phyloP scores from a whole-genome alignment of 768 basidiomycete species.

The Leccinum fibrillosum region DNA sequence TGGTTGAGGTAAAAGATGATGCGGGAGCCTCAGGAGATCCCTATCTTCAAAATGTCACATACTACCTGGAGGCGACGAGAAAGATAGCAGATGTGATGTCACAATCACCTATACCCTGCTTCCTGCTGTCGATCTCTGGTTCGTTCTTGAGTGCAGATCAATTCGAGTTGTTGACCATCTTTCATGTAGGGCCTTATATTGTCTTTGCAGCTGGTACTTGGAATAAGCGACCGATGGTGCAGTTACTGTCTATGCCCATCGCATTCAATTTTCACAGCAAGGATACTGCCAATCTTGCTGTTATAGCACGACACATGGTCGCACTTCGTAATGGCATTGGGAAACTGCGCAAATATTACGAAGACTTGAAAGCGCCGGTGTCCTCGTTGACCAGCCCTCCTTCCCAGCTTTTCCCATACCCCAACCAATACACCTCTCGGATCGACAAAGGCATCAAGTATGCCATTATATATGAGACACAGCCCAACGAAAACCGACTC shows the following conservation, averaged over 20 bases:
- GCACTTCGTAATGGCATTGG: too few species aligned
- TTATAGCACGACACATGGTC: too few species aligned
- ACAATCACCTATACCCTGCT: conserved; percentile 25
- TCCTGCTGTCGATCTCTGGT: conserved; percentile 26
- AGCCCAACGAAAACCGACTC: background rate
- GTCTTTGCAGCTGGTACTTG: too few species aligned
- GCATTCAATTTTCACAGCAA: too few species aligned
- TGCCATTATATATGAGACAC: too few species aligned
- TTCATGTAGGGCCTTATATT: too few species aligned
- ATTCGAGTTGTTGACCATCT: too few species aligned
- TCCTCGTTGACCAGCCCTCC: background rate
- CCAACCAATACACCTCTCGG: conserved; percentile 8
- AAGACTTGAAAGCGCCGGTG: background rate
- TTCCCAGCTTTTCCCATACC: conserved; percentile 2
- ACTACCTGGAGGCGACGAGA: conserved; percentile 22
- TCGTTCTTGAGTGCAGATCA: too few species aligned
- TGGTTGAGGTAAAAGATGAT: conserved; percentile 24
- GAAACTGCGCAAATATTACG: conserved; percentile 24
- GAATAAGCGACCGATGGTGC: too few species aligned
- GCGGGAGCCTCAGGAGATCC: conserved; percentile 21
- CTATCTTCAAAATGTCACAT: conserved; percentile 20
- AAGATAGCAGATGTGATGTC: background rate
- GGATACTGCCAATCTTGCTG: too few species aligned
- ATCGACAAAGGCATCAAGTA: conserved; percentile 7
- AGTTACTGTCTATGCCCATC: too few species aligned